Conservation (phyloP, 805 yeast species). For the Suhomyces tanzawaensis region DNA sequence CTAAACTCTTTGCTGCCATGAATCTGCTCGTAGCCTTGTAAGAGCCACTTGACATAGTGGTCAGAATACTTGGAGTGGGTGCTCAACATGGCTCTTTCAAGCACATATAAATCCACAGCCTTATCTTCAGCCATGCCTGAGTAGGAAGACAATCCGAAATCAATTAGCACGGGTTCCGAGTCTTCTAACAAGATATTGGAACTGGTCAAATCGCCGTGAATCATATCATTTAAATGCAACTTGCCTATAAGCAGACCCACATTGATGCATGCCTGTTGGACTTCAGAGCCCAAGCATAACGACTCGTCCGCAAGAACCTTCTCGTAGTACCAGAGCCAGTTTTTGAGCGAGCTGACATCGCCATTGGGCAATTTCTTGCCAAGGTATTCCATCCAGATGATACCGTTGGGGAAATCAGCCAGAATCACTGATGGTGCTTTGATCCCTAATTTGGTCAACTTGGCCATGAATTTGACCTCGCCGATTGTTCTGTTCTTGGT, state of each 20-base stretch:
- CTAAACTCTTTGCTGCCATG: constrained; percentile 30
- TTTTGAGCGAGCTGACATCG: constrained; percentile 61
- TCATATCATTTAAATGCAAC: constrained; percentile 72
- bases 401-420: constrained; percentile 73
- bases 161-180: constrained; percentile 63
- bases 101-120: constrained; percentile 94
- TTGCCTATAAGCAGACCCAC: constrained; percentile 71
- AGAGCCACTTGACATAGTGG: constrained; percentile 63
- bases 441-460: constrained; percentile 53
- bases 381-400: constrained; percentile 84
- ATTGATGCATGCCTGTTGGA: constrained; percentile 40
- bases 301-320: constrained; percentile 16
- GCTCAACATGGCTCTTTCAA: constrained; percentile 86
- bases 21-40: constrained; percentile 61
- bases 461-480: constrained; percentile 75
- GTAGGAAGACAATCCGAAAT: constrained; percentile 84
- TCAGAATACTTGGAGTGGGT: constrained; percentile 80
- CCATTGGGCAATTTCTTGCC: constrained; percentile 57
- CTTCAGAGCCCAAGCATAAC: constrained; percentile 30
- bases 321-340: constrained; percentile 67
- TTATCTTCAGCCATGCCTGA: constrained; percentile 81
- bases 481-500: constrained; percentile 80
- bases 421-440: constrained; percentile 71
- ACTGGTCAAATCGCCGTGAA: constrained; percentile 93
- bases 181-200: constrained; percentile 69